Base-by-base conservation (phyloP, 148 eudicot species). In the Cornus florida region DNA sequence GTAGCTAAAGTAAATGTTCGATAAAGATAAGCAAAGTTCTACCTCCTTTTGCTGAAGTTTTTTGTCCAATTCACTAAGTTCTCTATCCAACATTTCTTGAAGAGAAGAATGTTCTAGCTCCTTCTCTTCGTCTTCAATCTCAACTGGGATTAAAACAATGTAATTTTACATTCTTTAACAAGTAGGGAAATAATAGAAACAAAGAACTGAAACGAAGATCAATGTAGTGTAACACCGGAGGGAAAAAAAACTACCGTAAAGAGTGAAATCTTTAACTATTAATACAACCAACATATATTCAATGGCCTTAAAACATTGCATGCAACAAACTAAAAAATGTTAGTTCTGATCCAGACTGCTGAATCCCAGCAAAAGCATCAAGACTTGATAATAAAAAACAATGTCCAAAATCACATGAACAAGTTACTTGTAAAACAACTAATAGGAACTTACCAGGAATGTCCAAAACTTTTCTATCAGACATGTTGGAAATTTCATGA, bases 21-120 rank as follows among this genome's bases (percentile, higher is more conserved):
- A 35, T 59, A 12, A 68, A 70, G n/a, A 56, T 23, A 23, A 53
- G 24, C 11, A 77, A 80, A 14, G 4, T 71, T 46, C 13, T 88
- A 92, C 99, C 98, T 97, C 98, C 79, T 97, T 97, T 81, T 92
- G 91, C 79, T 92, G 91, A 57, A 96, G 93, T 83, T 84, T 92
- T 84, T 84, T 87, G 74, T 97, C 98, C 83, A 97, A 84, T 80
- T 97, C 99, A 80, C 92, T 89, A 6, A 97, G 91, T 82, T 97
- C 99, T 78, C 33, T 84, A 74, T 97, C 99, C 79, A 97, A 76
- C 77, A 77, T 86, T 84, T 97, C 98, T 87, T 97, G 99, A 59
- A 93, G 84, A 70, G 98, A 92, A 39, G 91, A 97, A 87, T 94
- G 97, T 70, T 94, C 99, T 70, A 90, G 86, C 89, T 97, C 99